These are phyloP conservation scores for Mercurialis annua DNA, from an alignment of 345 rosid genomes.

Conservation along the genomic window DNA sequence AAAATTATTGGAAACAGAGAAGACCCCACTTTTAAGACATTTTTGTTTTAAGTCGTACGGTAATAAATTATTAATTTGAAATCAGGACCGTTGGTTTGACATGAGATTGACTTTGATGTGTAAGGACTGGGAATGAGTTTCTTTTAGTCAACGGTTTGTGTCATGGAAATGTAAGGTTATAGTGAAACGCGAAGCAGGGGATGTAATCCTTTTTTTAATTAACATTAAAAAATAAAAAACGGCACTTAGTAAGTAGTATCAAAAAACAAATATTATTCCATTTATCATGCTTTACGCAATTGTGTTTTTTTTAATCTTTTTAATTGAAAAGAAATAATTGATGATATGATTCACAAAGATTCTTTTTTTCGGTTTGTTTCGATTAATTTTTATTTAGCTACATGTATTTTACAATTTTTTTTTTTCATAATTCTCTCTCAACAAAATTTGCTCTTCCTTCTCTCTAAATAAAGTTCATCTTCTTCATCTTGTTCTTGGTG, in stretches of 20 bases:
- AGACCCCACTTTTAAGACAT: neutral
- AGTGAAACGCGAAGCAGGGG: conserved; percentile 4
- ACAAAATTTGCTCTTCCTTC: too few relatives aligned
- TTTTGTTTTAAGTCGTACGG: neutral
- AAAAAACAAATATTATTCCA: conserved; percentile 14
- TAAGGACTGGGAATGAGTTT: neutral
- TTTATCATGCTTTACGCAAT: conserved; percentile 18
- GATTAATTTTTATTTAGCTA: neutral
- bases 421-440: too few relatives aligned
- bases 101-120: conserved; percentile 1
- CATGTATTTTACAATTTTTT: too few relatives aligned
- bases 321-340: neutral
- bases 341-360: neutral
- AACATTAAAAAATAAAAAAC: neutral
- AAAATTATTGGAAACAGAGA: conserved; percentile 12
- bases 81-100: conserved; percentile 1
- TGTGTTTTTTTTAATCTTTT: neutral
- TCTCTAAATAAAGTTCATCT: too few relatives aligned
- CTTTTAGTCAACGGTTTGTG: neutral
- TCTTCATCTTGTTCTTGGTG: too few relatives aligned
- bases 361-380: neutral
- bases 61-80: neutral
- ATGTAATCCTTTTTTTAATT: neutral
- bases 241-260: conserved; percentile 14
- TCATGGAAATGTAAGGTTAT: neutral